Percentiles rank a stretch among this genome's conserved stretches.
These are phyloP conservation scores for Nemania abortiva DNA, from an alignment of 2,329 filamentous ascomycete genomes.

Conservation along the genomic window DNA sequence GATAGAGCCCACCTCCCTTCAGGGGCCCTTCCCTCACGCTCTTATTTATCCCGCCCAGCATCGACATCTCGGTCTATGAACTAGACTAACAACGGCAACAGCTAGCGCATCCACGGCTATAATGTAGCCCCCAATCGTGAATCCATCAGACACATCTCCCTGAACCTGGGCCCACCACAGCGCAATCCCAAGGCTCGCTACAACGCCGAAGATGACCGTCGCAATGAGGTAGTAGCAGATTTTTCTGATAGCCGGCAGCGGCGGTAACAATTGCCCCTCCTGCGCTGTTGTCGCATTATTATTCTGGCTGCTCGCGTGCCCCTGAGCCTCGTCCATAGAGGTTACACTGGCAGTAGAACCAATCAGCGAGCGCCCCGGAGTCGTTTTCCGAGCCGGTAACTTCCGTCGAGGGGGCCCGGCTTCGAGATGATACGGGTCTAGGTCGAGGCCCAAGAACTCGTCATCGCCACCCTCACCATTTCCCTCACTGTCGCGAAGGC, in stretches of 20 bases:
- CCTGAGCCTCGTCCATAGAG: neutral
- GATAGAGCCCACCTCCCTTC: neutral
- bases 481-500: conserved; percentile 3
- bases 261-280: neutral
- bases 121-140: conserved; percentile 32
- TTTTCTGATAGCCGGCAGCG: conserved; percentile 8
- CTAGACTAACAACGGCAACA: conserved; percentile 12
- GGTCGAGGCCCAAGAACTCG: neutral
- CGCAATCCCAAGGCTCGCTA: conserved; percentile 25
- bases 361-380: neutral
- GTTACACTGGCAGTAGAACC: neutral
- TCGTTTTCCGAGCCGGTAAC: neutral
- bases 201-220: conserved; percentile 23
- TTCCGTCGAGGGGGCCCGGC: conserved; percentile 24
- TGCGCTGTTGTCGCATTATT: neutral
- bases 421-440: conserved; percentile 31
- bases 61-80: conserved; percentile 28
- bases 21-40: neutral
- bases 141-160: conserved; percentile 24
- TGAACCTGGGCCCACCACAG: conserved; percentile 28
- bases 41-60: conserved; percentile 23
- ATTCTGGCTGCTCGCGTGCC: neutral
- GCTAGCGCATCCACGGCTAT: conserved; percentile 29
- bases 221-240: conserved; percentile 34
- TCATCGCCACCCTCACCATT: neutral